Conservation (phyloP, 2,329 filamentous ascomycete genomes). For the Sporothrix dimorphospora region DNA sequence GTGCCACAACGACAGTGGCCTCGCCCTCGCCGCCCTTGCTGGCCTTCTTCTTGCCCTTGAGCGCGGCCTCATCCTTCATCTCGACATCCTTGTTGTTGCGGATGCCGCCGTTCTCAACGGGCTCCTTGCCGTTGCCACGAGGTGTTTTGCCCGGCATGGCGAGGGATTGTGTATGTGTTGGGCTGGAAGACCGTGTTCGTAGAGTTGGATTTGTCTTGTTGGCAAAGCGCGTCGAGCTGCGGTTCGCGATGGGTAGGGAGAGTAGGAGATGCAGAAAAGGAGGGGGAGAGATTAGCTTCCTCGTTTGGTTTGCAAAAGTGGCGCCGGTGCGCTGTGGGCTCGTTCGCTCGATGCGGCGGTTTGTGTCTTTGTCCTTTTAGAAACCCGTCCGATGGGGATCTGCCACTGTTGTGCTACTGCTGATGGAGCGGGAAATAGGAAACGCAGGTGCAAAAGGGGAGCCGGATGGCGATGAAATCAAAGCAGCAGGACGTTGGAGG, state of each 20-base stretch:
- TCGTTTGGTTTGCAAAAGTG: slow-evolving; percentile 3
- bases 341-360: slow-evolving; percentile 13
- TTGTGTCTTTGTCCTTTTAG: slow-evolving; percentile 10
- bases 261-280: background rate
- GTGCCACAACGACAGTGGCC: slow-evolving; percentile 81
- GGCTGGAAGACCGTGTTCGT: slow-evolving; percentile 4
- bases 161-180: slow-evolving; percentile 30
- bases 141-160: slow-evolving; percentile 74
- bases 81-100: slow-evolving; percentile 70
- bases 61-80: slow-evolving; percentile 61
- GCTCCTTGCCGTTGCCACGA: slow-evolving; percentile 71
- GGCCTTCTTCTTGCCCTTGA: slow-evolving; percentile 69
- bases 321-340: slow-evolving; percentile 11
- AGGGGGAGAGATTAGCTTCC: background rate
- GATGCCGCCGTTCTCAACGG: slow-evolving; percentile 67
- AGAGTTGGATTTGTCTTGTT: background rate
- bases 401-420: background rate
- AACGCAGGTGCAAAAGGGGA: background rate
- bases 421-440: background rate
- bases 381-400: background rate
- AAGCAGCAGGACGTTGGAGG: slow-evolving; percentile 1
- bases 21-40: slow-evolving; percentile 74
- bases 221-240: slow-evolving; percentile 1
- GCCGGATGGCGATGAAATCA: background rate
- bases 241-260: background rate